Conservation (phyloP, 2,329 filamentous ascomycete genomes). For the Cryoendolithus antarcticus region DNA sequence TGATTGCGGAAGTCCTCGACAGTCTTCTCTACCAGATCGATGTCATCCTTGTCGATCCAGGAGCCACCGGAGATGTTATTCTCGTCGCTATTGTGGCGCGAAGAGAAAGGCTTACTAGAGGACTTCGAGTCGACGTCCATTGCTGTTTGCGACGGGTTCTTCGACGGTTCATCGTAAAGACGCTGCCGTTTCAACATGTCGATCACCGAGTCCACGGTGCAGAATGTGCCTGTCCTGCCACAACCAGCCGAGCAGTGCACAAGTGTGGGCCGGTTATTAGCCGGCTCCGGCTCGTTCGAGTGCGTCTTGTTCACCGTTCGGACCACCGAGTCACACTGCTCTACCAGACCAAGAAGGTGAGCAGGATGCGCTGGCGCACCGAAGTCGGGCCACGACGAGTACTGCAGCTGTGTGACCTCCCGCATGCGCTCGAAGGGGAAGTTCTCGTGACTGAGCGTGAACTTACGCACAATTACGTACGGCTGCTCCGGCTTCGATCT, state of each 20-base stretch:
- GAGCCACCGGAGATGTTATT: constrained; percentile 26
- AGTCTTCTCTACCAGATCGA: constrained; percentile 73
- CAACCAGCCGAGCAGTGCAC: constrained; percentile 96
- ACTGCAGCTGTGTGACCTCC: constrained; percentile 89
- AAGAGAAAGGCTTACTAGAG: constrained; percentile 5
- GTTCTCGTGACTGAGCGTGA: constrained; percentile 63
- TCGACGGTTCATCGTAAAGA: background rate
- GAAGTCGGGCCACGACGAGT: constrained; percentile 95
- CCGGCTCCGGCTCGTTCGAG: constrained; percentile 45
- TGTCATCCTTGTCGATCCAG: constrained; percentile 58
- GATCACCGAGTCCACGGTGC: constrained; percentile 88
- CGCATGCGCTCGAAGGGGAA: constrained; percentile 76
- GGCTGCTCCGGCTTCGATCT: constrained; percentile 43
- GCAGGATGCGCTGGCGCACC: constrained; percentile 80
- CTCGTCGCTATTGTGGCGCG: constrained; percentile 16
- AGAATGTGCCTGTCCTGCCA: constrained; percentile 90
- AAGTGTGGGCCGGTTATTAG: constrained; percentile 55
- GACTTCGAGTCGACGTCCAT: constrained; percentile 31
- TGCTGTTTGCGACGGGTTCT: constrained; percentile 8
- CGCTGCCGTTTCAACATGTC: constrained; percentile 91
- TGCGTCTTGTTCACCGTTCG: constrained; percentile 35
- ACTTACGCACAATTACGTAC: constrained; percentile 74
- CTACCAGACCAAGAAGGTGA: constrained; percentile 78
- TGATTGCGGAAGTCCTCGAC: constrained; percentile 86
- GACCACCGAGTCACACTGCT: constrained; percentile 67